A percentile compares a stretch with the other conserved stretches of the same genome.
Conservation (phyloP, 169 alveolate genomes). For the Blepharisma undulans region DNA sequence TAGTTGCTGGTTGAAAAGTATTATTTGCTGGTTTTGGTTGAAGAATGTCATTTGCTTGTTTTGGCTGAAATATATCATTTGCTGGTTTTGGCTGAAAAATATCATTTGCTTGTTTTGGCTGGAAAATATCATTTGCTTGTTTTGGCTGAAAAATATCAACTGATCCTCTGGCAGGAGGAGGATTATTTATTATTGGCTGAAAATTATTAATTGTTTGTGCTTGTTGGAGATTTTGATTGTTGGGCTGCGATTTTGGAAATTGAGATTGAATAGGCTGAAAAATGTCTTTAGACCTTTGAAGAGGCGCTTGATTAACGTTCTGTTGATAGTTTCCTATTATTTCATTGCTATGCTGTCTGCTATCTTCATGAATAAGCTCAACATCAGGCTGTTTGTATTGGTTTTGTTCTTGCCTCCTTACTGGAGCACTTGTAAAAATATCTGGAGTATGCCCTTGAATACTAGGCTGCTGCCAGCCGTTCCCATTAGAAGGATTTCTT, state of each 20-base stretch:
- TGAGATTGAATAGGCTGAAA: neutral
- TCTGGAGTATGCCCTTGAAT: neutral
- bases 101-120: neutral
- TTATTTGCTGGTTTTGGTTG: too few relatives aligned
- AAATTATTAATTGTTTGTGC: neutral
- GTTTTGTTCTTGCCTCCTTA: neutral
- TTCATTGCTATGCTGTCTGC: neutral
- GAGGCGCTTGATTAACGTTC: neutral
- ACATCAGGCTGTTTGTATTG: neutral
- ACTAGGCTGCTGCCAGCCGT: neutral
- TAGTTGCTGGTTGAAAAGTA: too few relatives aligned
- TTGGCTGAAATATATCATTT: neutral
- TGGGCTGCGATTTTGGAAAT: neutral
- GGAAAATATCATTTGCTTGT: neutral
- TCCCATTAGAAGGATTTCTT: neutral
- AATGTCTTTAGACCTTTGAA: neutral
- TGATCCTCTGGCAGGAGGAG: neutral
- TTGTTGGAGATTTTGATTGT: neutral
- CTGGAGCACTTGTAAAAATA: neutral
- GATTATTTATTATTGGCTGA: neutral
- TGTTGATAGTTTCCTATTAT: neutral
- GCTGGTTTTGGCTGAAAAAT: neutral
- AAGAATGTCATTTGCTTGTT: too few relatives aligned
- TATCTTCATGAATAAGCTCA: neutral
- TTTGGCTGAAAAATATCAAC: neutral